Evolutionary conservation across 306 rosid species (phyloP).

Genomic region (Lagenaria siceraria): DNA sequence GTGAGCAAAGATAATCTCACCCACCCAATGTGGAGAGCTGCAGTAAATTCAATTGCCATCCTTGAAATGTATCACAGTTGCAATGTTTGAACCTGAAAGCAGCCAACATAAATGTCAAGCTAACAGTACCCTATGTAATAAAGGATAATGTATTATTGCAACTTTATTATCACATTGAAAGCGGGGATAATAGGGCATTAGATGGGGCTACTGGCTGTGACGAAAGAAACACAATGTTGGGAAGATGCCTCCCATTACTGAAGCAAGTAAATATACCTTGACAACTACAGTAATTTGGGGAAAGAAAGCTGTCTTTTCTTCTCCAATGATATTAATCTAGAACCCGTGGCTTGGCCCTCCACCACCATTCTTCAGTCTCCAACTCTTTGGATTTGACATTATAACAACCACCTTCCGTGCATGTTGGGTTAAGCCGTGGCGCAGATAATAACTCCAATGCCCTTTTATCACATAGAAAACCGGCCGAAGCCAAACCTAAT

Average conservation of each 20-base stretch:
- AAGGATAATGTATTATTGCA: conserved; percentile 8
- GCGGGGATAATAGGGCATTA: background rate
- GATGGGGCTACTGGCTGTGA: conserved; percentile 3
- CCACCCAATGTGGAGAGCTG: conserved; percentile 2
- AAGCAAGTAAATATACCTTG: conserved; percentile 1
- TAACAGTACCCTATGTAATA: background rate
- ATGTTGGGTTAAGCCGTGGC: background rate
- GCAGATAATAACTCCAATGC: background rate
- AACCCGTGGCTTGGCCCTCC: background rate
- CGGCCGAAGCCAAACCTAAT: background rate
- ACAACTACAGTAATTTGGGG: background rate
- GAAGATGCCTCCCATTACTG: conserved; percentile 2
- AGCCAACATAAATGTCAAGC: conserved; percentile 8
- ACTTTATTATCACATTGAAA: conserved; percentile 1
- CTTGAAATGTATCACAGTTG: background rate
- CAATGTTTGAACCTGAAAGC: background rate
- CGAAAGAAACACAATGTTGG: conserved; percentile 10
- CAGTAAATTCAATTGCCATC: background rate
- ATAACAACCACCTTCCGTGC: conserved; percentile 6
- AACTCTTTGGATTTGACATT: background rate
- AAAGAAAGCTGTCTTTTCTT: background rate
- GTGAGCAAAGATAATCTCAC: background rate
- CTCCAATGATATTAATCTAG: background rate
- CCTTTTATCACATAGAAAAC: background rate
- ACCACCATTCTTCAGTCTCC: background rate